Evolutionary conservation across 345 rosid genomes (phyloP), one percentile per base, ranked within the genome.

Genomic region (Sisymbrium altissimum): DNA sequence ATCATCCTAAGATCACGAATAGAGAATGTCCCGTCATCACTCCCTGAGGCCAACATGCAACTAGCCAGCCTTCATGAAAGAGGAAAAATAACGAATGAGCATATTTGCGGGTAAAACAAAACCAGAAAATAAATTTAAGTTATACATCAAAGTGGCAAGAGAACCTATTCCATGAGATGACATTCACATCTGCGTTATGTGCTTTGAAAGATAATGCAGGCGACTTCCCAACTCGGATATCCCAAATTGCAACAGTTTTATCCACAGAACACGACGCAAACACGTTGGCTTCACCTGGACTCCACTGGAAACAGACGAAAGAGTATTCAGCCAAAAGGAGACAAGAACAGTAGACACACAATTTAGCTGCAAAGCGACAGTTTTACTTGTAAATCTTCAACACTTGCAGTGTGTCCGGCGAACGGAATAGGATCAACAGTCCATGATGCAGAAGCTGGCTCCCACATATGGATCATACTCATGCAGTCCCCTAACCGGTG

Each of bases 131-230:
- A n/a, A 6, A 10, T 4, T 48, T 3, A 40, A 54, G 35, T 30
- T 6, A 45, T 11, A 59, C 36, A 66, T 11, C 39, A 39, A 36
- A 77, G 38, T 30, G 54, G 64, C 4, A 2, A 2, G 79, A 58
- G 70, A 52, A 91, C 96, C 97, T 89, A 84, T 92, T 95, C 99
- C 99, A 95, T 55, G 98, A 90, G 68, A 95, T 85, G 54, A 95
- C 98, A 86, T 92, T 95, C 50, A 95, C 98, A 75, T 95, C 99
- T 33, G 97, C 88, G 50, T 87, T 68, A 71, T 95, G 97, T 21
- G 98, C 98, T 85, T 92, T 90, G 56, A 95, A 86, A 68, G 88
- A 81, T 52, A 79, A 77, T 11, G 79, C 86, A 4, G 99, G 86
- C 7, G 83, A 60, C 81, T 89, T 92, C 70, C 96, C 95, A 35